Evolutionary conservation across 225 moss, liverwort and hornwort genomes (phyloP), one percentile per base, ranked within the genome.

Genomic region (Pseudisothecium myosuroides): DNA sequence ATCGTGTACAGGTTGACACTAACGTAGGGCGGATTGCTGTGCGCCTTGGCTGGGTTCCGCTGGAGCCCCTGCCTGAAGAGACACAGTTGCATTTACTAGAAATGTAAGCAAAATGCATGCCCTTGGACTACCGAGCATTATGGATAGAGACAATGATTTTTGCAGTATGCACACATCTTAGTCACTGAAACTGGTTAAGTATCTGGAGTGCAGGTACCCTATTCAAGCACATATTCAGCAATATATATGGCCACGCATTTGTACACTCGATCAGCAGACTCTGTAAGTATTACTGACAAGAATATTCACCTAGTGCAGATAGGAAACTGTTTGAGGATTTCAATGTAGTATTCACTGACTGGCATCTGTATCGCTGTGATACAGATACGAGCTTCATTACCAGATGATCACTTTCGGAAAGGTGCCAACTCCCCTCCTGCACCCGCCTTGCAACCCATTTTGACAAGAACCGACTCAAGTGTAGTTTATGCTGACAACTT

Each of bases 341-440:
- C 66, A 54, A 81, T 61, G 24, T 85, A 76, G 73, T 83, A 16
- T 73, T 76, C 55, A 86, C 86, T 90, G 73, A 92, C 76, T 87
- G 73, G 50, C 68, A 72, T 69, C 60, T 81, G 64, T 83, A 62
- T 88, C 76, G 76, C 50, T 86, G 83, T 90, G 89, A 80, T 90
- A 92, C 97, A 98, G 98, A 76, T 98, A 99, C 91, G 97, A 99
- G 81, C 92, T 99, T 78, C 98, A 99, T 84, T 99, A 99, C 88
- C 98, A 99, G 86, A 97, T 99, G 98, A 99, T 99, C 85, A 99
- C 98, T 36, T 99, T 99, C 73, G 98, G 98, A 86, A 97, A 99
- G 97, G 98, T 97, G 82, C 92, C 66, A 81, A 82, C 24, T 73
- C 31, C 61, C 66, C 52, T 87, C 82, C 67, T 78, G 58, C 66